Evolutionary conservation across 768 basidiomycete species (phyloP).

Genomic region (Clitopilus passeckerianus): DNA sequence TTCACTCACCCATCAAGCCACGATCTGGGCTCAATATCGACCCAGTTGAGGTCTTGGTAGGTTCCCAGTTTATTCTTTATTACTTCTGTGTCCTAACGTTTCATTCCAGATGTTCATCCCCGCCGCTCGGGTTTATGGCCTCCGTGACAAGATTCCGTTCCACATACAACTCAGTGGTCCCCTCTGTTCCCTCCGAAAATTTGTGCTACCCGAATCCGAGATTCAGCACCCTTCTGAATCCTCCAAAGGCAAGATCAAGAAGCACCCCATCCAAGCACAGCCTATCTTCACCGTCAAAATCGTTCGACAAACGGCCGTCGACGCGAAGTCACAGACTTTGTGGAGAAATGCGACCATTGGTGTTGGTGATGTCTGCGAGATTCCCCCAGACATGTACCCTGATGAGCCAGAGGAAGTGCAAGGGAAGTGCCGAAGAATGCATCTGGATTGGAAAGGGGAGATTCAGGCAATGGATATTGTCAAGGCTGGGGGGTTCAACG

Average conservation of each 20-base stretch:
- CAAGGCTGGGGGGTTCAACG: constrained; percentile 39
- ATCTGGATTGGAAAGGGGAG: constrained; percentile 62
- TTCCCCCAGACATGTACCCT: constrained; percentile 28
- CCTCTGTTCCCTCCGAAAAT: constrained; percentile 37
- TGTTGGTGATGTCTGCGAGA: constrained; percentile 42
- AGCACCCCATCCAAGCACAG: constrained; percentile 5
- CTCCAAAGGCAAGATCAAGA: constrained; percentile 10
- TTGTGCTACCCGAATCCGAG: constrained; percentile 25
- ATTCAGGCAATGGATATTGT: constrained; percentile 32
- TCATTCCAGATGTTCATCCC: constrained; percentile 54
- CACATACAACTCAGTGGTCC: constrained; percentile 56
- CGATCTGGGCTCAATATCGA: constrained; percentile 24
- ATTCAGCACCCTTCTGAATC: constrained; percentile 5
- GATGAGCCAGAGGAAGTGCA: constrained; percentile 12
- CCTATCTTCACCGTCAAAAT: constrained; percentile 43
- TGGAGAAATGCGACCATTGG: constrained; percentile 38
- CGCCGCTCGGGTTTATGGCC: constrained; percentile 44
- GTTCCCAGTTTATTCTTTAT: background rate
- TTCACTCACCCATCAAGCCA: constrained; percentile 33
- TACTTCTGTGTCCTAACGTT: background rate
- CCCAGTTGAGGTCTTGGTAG: constrained; percentile 25
- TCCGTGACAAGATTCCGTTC: constrained; percentile 57
- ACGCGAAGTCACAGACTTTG: constrained; percentile 26
- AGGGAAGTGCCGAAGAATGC: constrained; percentile 11
- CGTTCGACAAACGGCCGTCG: constrained; percentile 41